Percentiles rank a stretch among this genome's conserved stretches.
Conservation (phyloP, 2,329 filamentous ascomycete genomes). For the Fusarium haematococcum region DNA sequence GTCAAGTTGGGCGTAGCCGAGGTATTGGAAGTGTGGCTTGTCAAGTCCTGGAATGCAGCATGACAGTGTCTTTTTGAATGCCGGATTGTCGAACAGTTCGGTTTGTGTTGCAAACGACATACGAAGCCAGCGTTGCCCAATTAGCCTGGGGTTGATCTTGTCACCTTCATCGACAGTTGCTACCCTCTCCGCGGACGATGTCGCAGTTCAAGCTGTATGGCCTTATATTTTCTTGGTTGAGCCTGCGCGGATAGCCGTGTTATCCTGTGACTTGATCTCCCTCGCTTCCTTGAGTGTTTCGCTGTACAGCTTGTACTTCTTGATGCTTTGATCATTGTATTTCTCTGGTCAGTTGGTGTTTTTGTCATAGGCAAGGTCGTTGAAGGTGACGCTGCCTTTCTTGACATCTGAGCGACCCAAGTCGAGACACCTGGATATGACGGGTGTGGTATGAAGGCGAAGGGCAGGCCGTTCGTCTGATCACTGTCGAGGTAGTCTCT, state of each 20-base stretch:
- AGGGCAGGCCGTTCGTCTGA: neutral
- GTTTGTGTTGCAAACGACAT: neutral
- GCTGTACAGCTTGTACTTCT: slow-evolving; percentile 67
- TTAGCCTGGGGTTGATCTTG: neutral
- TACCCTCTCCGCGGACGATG: neutral
- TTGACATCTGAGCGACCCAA: neutral
- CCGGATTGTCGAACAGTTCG: neutral
- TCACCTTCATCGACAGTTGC: neutral
- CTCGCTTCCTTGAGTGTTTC: slow-evolving; percentile 68
- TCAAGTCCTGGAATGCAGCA: neutral
- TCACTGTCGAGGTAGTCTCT: neutral
- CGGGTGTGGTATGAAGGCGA: neutral
- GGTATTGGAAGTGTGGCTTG: neutral
- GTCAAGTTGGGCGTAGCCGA: too few relatives aligned
- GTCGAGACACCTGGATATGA: neutral
- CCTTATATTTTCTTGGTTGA: neutral
- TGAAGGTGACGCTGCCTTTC: neutral
- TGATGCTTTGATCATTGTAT: slow-evolving; percentile 82
- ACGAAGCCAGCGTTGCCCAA: neutral
- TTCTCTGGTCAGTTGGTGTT: neutral
- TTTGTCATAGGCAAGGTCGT: neutral
- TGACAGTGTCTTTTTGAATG: neutral
- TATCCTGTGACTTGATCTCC: slow-evolving; percentile 68
- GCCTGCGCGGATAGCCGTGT: neutral
- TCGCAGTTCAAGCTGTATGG: neutral